Evolutionary conservation across 805 yeast species (phyloP).

Genomic region (Lipomyces yamadae): DNA sequence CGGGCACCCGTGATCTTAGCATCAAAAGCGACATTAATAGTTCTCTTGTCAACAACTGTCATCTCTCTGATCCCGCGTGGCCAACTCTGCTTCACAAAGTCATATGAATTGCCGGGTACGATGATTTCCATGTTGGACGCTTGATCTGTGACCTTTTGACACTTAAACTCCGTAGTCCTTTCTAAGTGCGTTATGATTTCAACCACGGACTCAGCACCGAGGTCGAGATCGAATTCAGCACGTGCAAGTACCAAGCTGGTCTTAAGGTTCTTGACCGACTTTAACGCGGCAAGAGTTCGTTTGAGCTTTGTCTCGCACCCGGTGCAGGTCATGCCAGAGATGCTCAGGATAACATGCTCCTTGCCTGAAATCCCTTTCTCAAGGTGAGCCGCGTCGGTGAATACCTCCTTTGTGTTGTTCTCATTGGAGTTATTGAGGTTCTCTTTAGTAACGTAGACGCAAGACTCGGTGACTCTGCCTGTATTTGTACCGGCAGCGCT

Average conservation of each 20-base stretch:
- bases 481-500: no score
- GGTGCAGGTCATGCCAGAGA: constrained; percentile 31
- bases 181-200: constrained; percentile 21
- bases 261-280: constrained; percentile 16
- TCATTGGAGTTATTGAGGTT: no score
- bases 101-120: neutral
- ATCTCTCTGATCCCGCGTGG: no score
- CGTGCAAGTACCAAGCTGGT: constrained; percentile 18
- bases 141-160: no score
- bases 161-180: constrained; percentile 25
- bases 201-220: constrained; percentile 12
- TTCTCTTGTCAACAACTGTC: no score
- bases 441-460: no score
- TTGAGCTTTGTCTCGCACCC: constrained; percentile 26
- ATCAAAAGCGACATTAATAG: constrained; percentile 18
- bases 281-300: constrained; percentile 8
- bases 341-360: neutral
- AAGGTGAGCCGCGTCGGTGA: no score
- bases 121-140: constrained; percentile 1
- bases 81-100: no score
- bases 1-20: constrained; percentile 9
- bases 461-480: no score
- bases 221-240: constrained; percentile 17
- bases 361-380: no score
- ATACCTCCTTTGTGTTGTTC: no score